Percentiles rank a stretch among this genome's conserved stretches.
These are phyloP conservation scores for Pseudonitzschia multiseries DNA, from an alignment of 108 stramenopile genomes.

Conservation along the genomic window DNA sequence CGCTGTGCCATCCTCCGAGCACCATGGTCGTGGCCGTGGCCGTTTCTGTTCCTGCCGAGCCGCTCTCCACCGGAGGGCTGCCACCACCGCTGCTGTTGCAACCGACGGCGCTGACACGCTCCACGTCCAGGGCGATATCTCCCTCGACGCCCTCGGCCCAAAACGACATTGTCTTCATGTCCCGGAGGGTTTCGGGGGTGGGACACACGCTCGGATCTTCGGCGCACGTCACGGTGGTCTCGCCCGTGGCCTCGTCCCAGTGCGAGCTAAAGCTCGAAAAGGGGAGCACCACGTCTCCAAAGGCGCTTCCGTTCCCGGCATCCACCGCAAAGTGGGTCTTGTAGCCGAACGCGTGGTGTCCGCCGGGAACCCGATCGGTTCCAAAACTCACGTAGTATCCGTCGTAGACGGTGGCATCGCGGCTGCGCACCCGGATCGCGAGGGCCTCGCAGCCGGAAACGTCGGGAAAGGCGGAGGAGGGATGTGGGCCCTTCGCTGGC, in stretches of 20 bases:
- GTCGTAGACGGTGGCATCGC: conserved; percentile 14
- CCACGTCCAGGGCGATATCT: conserved; percentile 35
- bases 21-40: background rate
- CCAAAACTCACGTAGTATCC: conserved; percentile 54
- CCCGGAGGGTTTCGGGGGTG: conserved; percentile 18
- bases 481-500: background rate
- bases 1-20: too few relatives aligned
- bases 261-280: conserved; percentile 37
- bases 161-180: conserved; percentile 47
- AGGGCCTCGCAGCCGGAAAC: conserved; percentile 37
- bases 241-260: conserved; percentile 53
- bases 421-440: conserved; percentile 14
- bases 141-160: conserved; percentile 61
- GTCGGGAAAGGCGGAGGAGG: conserved; percentile 28
- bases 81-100: conserved; percentile 8
- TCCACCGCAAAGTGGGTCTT: conserved; percentile 23
- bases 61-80: background rate
- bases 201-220: conserved; percentile 43
- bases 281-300: conserved; percentile 28
- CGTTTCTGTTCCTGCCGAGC: background rate
- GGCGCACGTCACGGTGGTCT: conserved; percentile 30
- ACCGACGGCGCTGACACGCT: conserved; percentile 36
- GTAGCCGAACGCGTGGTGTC: conserved; percentile 40
- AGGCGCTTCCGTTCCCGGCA: conserved; percentile 10
- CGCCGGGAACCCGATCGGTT: conserved; percentile 33